Conservation (phyloP, 805 yeast genomes). For the Cyberlindnera lachancei region DNA sequence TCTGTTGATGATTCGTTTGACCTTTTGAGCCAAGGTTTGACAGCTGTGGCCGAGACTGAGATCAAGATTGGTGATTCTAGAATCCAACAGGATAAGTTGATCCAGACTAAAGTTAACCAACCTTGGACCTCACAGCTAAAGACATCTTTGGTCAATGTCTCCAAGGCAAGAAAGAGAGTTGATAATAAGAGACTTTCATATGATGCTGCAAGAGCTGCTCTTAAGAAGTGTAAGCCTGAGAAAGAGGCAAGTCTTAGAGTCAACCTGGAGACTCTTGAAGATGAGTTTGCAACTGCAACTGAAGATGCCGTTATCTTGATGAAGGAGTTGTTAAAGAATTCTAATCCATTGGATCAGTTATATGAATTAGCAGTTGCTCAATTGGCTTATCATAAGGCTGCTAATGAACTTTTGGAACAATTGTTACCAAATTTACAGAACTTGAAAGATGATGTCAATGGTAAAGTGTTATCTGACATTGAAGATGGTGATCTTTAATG, state of each 20-base stretch:
- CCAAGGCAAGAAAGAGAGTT: constrained; percentile 63
- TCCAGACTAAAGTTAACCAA: constrained; percentile 61
- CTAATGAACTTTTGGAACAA: constrained; percentile 56
- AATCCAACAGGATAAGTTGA: constrained; percentile 71
- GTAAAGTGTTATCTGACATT: constrained; percentile 16
- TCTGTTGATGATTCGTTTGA: constrained; percentile 34
- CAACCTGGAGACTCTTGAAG: constrained; percentile 78
- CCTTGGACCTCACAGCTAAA: constrained; percentile 56
- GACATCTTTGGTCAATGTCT: constrained; percentile 53
- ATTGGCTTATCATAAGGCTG: constrained; percentile 71
- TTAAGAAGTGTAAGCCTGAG: constrained; percentile 45
- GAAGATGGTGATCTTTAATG: constrained; percentile 17
- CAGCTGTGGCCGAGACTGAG: constrained; percentile 61
- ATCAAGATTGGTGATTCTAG: constrained; percentile 75
- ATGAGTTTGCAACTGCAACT: constrained; percentile 81
- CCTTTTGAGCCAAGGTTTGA: constrained; percentile 54
- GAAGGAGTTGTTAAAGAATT: constrained; percentile 70
- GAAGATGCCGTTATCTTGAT: constrained; percentile 80
- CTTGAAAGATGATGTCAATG: constrained; percentile 45
- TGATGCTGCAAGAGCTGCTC: constrained; percentile 64
- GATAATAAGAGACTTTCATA: constrained; percentile 71
- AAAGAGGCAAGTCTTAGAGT: constrained; percentile 70
- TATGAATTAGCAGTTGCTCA: constrained; percentile 71
- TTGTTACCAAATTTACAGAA: constrained; percentile 58
- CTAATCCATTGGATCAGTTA: constrained; percentile 61